These are phyloP conservation scores for Zygosaccharomyces bailii DNA, from an alignment of 805 yeast genomes.

Conservation along the genomic window DNA sequence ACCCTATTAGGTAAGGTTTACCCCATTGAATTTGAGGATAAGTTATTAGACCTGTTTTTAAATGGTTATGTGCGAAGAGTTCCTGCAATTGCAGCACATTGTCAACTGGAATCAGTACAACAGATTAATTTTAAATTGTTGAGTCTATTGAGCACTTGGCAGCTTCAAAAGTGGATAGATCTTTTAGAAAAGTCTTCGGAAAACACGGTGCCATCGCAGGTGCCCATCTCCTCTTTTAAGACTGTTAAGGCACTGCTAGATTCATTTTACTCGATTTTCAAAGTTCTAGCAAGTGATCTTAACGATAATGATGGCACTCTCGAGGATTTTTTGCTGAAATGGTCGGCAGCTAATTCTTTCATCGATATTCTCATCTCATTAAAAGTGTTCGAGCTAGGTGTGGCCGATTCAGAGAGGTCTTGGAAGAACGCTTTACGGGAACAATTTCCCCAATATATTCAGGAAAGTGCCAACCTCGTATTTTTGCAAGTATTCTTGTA, in stretches of 20 bases:
- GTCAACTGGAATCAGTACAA: slow-evolving; percentile 14
- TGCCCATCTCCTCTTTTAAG: slow-evolving; percentile 12
- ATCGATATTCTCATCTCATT: slow-evolving; percentile 28
- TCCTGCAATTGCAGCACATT: slow-evolving; percentile 12
- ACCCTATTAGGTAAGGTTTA: slow-evolving; percentile 28
- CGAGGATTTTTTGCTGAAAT: slow-evolving; percentile 13
- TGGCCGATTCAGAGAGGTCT: slow-evolving; percentile 24
- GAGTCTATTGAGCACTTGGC: slow-evolving; percentile 29
- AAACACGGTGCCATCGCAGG: slow-evolving; percentile 2
- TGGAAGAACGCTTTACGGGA: slow-evolving; percentile 23
- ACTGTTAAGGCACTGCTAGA: slow-evolving; percentile 17
- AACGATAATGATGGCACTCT: slow-evolving; percentile 4
- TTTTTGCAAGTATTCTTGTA: slow-evolving; percentile 25
- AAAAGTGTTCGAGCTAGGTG: slow-evolving; percentile 30
- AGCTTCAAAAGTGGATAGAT: slow-evolving; percentile 31
- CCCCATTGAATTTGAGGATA: slow-evolving; percentile 24
- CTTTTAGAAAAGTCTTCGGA: slow-evolving; percentile 17
- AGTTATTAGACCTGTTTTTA: slow-evolving; percentile 20
- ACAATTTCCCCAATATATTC: slow-evolving; percentile 16
- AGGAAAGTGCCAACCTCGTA: slow-evolving; percentile 10
- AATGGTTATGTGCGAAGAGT: slow-evolving; percentile 18
- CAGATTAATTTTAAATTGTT: slow-evolving; percentile 29
- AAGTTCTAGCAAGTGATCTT: slow-evolving; percentile 7
- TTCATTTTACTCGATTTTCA: slow-evolving; percentile 16
- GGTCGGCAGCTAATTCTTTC: slow-evolving; percentile 22